Base-by-base conservation (phyloP, 768 basidiomycete species). In the Mrakia blollopis region DNA sequence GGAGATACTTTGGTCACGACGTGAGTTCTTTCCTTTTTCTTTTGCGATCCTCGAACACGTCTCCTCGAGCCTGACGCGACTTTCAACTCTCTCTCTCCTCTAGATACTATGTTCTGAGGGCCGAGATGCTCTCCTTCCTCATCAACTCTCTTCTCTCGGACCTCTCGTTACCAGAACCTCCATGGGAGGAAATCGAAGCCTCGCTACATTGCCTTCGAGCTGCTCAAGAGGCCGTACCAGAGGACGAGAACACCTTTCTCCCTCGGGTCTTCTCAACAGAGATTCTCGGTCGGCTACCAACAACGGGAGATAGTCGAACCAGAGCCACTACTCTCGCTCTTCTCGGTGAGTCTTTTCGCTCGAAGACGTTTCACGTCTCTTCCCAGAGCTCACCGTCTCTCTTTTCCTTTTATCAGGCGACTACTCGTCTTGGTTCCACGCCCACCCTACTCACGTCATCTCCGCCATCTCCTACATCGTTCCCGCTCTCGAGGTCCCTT, bases 1-100 rank as follows among this genome's bases (percentile, higher is more conserved):
- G 93, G 92, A 0, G 93, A 94, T 83, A 92, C 91, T 0, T 86
- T 94, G 21, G 90, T 94, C 78, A 94, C 94, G 80, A 92, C 92
- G 91, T 93, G 35, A 30, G 77, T 74, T 23, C 60, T 25, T 32
- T 28, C 23, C 35, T 35, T 44, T 68, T 44, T 68, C 10, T 10
- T 30, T 23, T 39, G 25, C 18, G 18, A 0, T 44, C n/a, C 32
- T 37, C 30, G 4, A 9, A 32, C 41, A 35, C 30, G 32, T 37
- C 28, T 23, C 7, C 1, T 30, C 18, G 25, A 23, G n/a, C 11
- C 67, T 75, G 74, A 75, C 52, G 30, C 16, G 35, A 39, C 18
- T 57, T 23, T 9, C 44, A 9, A 9, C 14, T 14, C 57, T 69
- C 28, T 2, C 54, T 39, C 63, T 37, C 10, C 1, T 50, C 6